Evolutionary conservation across 345 rosid species (phyloP).

Genomic region (Eucalyptus curtisii): DNA sequence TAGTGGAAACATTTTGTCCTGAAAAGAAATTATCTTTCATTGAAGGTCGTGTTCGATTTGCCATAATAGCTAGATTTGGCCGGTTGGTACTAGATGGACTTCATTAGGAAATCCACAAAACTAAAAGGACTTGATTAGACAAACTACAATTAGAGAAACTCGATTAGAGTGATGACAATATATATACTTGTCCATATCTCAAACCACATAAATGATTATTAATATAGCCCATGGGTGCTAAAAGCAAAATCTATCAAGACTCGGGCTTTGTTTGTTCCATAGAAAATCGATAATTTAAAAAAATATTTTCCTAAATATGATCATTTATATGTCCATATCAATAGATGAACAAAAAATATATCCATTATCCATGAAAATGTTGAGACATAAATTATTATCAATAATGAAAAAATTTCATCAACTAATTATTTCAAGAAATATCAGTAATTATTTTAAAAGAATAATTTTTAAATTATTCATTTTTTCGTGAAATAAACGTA

Average conservation of each 20-base stretch:
- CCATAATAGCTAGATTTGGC: not conserved
- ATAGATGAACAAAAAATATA: no score
- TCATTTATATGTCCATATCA: no score
- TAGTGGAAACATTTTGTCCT: not conserved
- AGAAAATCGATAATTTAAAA: no score
- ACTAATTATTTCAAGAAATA: no score
- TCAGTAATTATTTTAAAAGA: rapidly evolving
- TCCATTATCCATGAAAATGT: not conserved
- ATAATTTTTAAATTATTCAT: no score
- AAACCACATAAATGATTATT: not conserved
- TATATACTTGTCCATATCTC: not conserved
- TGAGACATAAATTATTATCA: no score
- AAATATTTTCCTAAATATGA: no score
- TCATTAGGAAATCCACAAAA: not conserved
- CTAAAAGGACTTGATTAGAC: not conserved
- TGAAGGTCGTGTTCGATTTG: not conserved
- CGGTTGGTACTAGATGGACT: not conserved
- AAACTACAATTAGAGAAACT: not conserved
- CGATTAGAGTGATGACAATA: not conserved
- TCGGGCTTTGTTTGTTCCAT: not conserved
- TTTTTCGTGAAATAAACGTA: rapidly evolving
- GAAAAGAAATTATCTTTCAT: no score
- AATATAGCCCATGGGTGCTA: not conserved
- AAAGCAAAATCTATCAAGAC: not conserved
- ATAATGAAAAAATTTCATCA: not conserved